Conservation (phyloP, 371 early-diverging fungal species). For the Lichtheimia hyalospora region DNA sequence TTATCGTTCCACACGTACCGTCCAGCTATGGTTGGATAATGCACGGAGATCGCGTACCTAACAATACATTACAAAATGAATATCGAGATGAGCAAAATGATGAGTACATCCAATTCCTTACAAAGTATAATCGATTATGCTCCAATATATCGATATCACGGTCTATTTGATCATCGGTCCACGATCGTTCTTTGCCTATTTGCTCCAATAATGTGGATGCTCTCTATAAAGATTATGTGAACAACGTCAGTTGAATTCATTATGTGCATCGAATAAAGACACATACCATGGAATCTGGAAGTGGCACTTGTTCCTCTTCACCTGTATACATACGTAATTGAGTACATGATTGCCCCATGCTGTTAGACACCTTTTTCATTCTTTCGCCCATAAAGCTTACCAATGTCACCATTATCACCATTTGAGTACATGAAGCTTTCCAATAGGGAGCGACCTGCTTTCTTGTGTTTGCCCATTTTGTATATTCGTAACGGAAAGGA, state of each 20-base stretch:
- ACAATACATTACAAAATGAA: background rate
- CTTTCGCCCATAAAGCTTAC: background rate
- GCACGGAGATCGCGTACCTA: constrained; percentile 59
- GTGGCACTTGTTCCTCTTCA: background rate
- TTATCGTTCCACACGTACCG: constrained; percentile 31
- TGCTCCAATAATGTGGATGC: constrained; percentile 62
- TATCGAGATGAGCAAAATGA: background rate
- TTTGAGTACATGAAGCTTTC: constrained; percentile 9
- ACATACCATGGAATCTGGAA: constrained; percentile 10
- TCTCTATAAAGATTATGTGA: constrained; percentile 31
- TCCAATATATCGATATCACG: constrained; percentile 52
- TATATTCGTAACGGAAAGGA: too few relatives aligned
- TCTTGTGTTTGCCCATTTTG: constrained; percentile 23
- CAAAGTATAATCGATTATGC: constrained; percentile 54
- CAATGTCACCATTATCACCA: background rate
- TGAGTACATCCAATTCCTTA: constrained; percentile 14
- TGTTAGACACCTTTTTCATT: background rate
- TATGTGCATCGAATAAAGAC: background rate
- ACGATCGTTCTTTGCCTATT: constrained; percentile 60
- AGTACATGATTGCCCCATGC: background rate
- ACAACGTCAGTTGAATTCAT: background rate
- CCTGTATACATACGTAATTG: background rate
- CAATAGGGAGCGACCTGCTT: constrained; percentile 10
- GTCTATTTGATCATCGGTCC: constrained; percentile 60
- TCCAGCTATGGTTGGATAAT: constrained; percentile 64